A percentile compares a stretch with the other conserved stretches of the same genome.
Conservation (phyloP, 2,329 filamentous ascomycete genomes). For the Periconia sp. region DNA sequence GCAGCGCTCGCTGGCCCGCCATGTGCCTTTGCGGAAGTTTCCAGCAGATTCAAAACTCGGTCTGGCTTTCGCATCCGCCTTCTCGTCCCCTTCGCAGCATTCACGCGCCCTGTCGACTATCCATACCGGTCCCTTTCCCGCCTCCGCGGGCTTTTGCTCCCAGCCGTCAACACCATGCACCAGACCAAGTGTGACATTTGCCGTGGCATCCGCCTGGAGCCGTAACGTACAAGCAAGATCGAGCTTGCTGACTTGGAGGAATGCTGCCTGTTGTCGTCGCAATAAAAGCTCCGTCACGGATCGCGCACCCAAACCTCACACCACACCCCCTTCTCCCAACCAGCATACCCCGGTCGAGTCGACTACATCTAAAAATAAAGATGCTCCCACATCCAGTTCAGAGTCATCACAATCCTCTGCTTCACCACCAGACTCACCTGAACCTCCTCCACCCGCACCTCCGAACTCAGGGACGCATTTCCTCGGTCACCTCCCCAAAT, state of each 20-base stretch:
- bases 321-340: conserved; percentile 29
- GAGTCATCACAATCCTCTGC: conserved; percentile 10
- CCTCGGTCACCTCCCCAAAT: conserved; percentile 55
- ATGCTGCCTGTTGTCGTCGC: conserved; percentile 22
- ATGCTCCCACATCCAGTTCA: conserved; percentile 23
- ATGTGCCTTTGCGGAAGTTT: conserved; percentile 15
- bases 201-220: conserved; percentile 32
- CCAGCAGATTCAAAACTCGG: not conserved
- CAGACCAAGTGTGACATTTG: conserved; percentile 24
- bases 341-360: conserved; percentile 29
- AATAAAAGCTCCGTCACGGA: conserved; percentile 43
- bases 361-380: conserved; percentile 14
- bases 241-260: conserved; percentile 12
- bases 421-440: conserved; percentile 46
- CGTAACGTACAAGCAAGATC: conserved; percentile 31
- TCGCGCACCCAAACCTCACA: conserved; percentile 20
- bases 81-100: conserved; percentile 3
- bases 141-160: conserved; percentile 12
- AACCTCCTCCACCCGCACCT: conserved; percentile 50
- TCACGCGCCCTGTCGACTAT: conserved; percentile 3
- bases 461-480: conserved; percentile 46
- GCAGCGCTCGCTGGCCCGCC: conserved; percentile 30
- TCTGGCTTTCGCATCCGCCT: conserved; percentile 5
- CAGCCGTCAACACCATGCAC: conserved; percentile 10
- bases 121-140: conserved; percentile 9